phyloP scores from a whole-genome alignment of 2,329 filamentous ascomycete genomes.

The Dendrostoma leiphaemia region DNA sequence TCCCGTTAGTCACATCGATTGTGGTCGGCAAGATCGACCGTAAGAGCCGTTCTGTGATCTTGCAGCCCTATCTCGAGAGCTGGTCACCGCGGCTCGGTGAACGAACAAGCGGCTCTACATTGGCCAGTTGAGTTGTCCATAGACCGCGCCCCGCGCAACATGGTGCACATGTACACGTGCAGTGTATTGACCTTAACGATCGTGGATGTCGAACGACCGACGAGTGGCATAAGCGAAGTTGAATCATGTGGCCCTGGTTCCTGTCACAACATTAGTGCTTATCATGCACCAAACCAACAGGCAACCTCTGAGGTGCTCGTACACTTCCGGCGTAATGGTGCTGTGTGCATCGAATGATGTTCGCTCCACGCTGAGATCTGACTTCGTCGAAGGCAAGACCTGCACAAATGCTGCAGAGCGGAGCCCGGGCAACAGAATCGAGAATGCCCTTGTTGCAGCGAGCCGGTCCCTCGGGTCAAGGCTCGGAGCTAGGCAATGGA shows the following conservation, averaged over 20 bases:
- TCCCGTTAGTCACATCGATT: no score
- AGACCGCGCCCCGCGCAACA: not conserved
- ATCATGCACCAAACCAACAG: no score
- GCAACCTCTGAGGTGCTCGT: not conserved
- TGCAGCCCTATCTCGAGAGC: no score
- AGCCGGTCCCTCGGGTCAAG: conserved; percentile 1
- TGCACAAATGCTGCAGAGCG: not conserved
- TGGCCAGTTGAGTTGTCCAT: not conserved
- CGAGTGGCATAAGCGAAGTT: not conserved
- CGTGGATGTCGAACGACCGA: no score
- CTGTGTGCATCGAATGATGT: not conserved
- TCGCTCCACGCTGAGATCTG: no score
- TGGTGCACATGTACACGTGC: not conserved
- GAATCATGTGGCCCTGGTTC: not conserved
- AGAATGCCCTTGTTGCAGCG: conserved; percentile 2
- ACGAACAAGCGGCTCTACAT: no score
- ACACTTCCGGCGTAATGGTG: not conserved
- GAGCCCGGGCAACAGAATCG: not conserved
- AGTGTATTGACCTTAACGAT: not conserved
- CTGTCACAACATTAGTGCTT: not conserved
- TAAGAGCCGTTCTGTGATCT: no score
- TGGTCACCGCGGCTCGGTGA: not conserved
- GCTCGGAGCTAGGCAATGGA: not conserved
- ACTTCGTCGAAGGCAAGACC: not conserved
- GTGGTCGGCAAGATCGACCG: no score